These are phyloP conservation scores for Saccharum spontaneum DNA, from an alignment of 176 grass and related monocot genomes.

Conservation along the genomic window DNA sequence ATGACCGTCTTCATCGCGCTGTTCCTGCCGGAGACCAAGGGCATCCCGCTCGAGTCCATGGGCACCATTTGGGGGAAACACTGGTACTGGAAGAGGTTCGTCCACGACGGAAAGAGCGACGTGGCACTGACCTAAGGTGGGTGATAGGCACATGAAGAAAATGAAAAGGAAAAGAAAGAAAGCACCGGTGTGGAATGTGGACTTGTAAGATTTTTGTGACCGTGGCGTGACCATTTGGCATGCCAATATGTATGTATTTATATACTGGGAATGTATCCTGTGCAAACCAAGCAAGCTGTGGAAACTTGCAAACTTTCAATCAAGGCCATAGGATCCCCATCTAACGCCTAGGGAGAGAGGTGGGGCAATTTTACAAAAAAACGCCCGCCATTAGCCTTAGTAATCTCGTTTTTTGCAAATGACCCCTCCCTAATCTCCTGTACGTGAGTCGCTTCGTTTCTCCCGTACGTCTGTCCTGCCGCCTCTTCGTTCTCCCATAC, in stretches of 20 bases:
- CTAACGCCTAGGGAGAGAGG: too few relatives aligned
- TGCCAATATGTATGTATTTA: background rate
- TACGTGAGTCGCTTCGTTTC: too few relatives aligned
- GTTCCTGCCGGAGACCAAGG: constrained; percentile 80
- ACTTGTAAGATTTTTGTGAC: background rate
- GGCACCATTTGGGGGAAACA: constrained; percentile 48
- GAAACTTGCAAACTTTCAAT: too few relatives aligned
- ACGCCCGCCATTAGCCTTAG: too few relatives aligned
- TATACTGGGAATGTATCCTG: background rate
- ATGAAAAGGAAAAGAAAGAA: too few relatives aligned
- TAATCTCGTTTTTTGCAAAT: too few relatives aligned
- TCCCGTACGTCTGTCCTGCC: too few relatives aligned
- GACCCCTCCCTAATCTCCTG: too few relatives aligned
- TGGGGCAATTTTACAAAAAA: too few relatives aligned
- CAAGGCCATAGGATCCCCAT: too few relatives aligned
- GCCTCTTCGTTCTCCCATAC: too few relatives aligned
- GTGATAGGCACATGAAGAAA: background rate
- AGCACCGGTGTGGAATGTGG: background rate
- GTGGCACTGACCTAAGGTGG: background rate
- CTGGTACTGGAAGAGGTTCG: constrained; percentile 62
- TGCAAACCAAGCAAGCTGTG: too few relatives aligned
- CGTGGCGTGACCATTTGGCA: background rate
- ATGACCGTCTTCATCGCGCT: constrained; percentile 71
- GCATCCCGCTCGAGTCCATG: constrained; percentile 74
- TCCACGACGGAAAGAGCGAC: background rate